Conservation (phyloP, 73 alveolate genomes). For the Paramecium primaurelia region DNA sequence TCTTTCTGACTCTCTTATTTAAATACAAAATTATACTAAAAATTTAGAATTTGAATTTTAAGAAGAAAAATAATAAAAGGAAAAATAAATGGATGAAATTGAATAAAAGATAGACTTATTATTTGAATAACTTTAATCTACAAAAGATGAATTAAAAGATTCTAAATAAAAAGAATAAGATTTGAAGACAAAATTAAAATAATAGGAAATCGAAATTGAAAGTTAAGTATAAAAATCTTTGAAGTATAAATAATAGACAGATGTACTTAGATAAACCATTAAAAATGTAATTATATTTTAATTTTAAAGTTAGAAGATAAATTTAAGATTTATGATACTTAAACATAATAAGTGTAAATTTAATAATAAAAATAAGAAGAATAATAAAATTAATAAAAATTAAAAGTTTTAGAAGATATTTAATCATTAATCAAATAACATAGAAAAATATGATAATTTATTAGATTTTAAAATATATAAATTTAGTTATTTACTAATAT, state of each 20-base stretch:
- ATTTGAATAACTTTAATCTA: neutral
- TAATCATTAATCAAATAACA: slow-evolving; percentile 22
- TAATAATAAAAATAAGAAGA: neutral
- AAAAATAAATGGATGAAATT: slow-evolving; percentile 37
- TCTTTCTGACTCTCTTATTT: neutral
- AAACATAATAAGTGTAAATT: neutral
- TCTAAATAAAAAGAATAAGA: slow-evolving; percentile 10
- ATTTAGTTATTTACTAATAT: too few relatives aligned
- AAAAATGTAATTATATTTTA: neutral
- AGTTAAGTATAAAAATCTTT: neutral
- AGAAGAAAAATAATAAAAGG: neutral
- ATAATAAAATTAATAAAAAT: neutral
- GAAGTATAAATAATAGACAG: neutral
- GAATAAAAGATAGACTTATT: neutral
- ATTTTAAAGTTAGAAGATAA: slow-evolving; percentile 19
- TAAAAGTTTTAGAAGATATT: slow-evolving; percentile 38
- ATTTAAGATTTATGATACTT: neutral
- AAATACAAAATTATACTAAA: neutral
- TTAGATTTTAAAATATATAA: neutral
- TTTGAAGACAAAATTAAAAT: neutral
- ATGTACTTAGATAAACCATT: neutral
- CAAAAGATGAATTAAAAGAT: slow-evolving; percentile 20
- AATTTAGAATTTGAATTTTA: neutral
- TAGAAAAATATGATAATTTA: neutral
- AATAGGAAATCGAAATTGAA: neutral